Conservation (phyloP, 2,329 filamentous ascomycete genomes). For the Pseudogymnoascus sp. region DNA sequence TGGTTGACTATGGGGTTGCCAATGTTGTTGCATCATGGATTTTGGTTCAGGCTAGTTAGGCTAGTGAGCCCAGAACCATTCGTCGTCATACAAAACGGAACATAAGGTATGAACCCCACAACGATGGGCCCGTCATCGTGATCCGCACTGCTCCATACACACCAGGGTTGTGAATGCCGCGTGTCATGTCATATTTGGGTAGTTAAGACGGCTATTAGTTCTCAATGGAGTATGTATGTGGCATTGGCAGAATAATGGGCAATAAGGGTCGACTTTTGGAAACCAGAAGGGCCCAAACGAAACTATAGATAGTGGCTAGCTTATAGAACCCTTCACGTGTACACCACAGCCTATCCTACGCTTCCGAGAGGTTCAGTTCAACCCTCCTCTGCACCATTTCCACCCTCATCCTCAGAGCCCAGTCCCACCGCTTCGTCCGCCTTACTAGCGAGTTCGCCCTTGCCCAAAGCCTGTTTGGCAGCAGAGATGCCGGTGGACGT, state of each 20-base stretch:
- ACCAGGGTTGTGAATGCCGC: not conserved
- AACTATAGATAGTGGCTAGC: not conserved
- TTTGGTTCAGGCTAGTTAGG: not conserved
- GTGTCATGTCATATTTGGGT: not conserved
- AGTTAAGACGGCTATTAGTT: not conserved
- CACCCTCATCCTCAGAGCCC: not conserved
- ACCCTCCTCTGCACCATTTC: not conserved
- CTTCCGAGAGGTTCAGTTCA: not conserved
- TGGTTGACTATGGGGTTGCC: conserved; percentile 2
- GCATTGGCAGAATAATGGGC: not conserved
- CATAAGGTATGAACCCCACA: not conserved
- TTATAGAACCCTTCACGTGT: not conserved
- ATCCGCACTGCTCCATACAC: conserved; percentile 3
- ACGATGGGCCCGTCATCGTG: not conserved
- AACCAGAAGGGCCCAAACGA: not conserved
- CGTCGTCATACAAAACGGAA: not conserved
- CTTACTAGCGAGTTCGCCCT: conserved; percentile 28
- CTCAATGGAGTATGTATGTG: not conserved
- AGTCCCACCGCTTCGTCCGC: not conserved
- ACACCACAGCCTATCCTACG: not conserved
- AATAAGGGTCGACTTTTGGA: not conserved
- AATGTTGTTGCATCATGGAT: conserved; percentile 7
- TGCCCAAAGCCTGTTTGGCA: conserved; percentile 42
- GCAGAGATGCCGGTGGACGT: conserved; percentile 62
- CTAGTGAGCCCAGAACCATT: conserved; percentile 2